These are phyloP conservation scores for Exophiala oligosperma DNA, from an alignment of 2,329 filamentous ascomycete genomes.

Conservation along the genomic window DNA sequence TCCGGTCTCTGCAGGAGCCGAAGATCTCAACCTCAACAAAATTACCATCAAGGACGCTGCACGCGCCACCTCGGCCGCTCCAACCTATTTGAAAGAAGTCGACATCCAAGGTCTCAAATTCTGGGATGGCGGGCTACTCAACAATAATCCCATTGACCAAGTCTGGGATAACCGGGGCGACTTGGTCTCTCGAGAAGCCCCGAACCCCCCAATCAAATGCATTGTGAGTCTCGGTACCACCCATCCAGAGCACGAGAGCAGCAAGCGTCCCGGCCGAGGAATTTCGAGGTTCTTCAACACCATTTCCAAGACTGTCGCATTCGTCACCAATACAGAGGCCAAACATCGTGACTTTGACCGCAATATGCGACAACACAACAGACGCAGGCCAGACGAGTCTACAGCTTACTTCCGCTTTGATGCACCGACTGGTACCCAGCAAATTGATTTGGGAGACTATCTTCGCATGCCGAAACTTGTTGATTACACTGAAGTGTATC, in stretches of 20 bases:
- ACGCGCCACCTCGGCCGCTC: constrained; percentile 23
- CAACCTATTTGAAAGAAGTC: constrained; percentile 23
- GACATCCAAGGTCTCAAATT: constrained; percentile 20
- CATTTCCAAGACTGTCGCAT: constrained; percentile 15
- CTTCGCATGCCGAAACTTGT: constrained; percentile 14
- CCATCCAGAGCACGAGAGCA: constrained; percentile 15
- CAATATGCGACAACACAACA: constrained; percentile 21
- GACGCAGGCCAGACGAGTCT: constrained; percentile 3
- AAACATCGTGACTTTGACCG: constrained; percentile 27
- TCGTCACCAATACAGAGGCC: constrained; percentile 26
- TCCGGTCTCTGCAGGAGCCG: constrained; percentile 18
- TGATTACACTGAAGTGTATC: constrained; percentile 19
- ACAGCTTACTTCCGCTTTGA: constrained; percentile 21
- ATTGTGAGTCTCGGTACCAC: constrained; percentile 22
- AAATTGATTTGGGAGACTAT: constrained; percentile 19
- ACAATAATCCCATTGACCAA: constrained; percentile 26
- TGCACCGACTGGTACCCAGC: constrained; percentile 13
- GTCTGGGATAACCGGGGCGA: constrained; percentile 23
- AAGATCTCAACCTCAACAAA: constrained; percentile 13
- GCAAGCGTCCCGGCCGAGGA: background rate
- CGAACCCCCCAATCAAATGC: constrained; percentile 12
- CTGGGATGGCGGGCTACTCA: constrained; percentile 25
- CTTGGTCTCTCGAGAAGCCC: constrained; percentile 5
- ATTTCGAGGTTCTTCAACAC: constrained; percentile 18
- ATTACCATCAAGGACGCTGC: constrained; percentile 24